phyloP scores from a whole-genome alignment of 345 rosid species.

The Melastoma malabathricum region DNA sequence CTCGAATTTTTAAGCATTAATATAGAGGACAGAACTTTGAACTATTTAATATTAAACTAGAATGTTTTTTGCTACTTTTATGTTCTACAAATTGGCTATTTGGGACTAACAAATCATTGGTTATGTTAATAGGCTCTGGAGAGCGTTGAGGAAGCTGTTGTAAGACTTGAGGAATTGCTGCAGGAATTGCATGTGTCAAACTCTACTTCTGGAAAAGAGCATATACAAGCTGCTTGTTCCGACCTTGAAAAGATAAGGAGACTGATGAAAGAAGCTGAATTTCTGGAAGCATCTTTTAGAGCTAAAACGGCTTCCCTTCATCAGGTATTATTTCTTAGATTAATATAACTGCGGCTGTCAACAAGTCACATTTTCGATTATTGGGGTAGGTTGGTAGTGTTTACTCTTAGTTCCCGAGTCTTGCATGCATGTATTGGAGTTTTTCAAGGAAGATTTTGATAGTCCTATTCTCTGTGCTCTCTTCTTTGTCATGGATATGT shows the following conservation, averaged over 20 bases:
- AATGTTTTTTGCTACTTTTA: not conserved
- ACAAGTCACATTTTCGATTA: not conserved
- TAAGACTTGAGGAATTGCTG: slow-evolving; percentile 72
- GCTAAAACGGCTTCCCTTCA: slow-evolving; percentile 81
- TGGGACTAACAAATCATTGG: not conserved
- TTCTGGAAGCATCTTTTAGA: slow-evolving; percentile 92
- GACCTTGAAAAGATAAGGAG: slow-evolving; percentile 93
- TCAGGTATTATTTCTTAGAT: slow-evolving; percentile 34
- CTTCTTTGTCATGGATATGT: too few relatives aligned
- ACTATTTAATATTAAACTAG: not conserved
- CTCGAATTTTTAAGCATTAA: not conserved
- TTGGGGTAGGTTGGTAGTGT: not conserved
- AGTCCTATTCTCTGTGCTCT: too few relatives aligned
- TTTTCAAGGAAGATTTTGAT: too few relatives aligned
- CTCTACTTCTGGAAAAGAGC: slow-evolving; percentile 72
- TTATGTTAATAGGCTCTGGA: slow-evolving; percentile 52
- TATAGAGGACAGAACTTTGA: not conserved
- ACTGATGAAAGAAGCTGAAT: slow-evolving; percentile 96
- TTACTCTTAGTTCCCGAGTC: not conserved
- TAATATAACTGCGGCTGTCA: too few relatives aligned
- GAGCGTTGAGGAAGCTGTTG: slow-evolving; percentile 81
- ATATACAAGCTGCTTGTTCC: slow-evolving; percentile 86
- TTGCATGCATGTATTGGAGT: too few relatives aligned
- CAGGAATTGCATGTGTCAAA: slow-evolving; percentile 64
- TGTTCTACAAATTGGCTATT: not conserved